Base-by-base conservation (phyloP, 2,329 filamentous ascomycete species). In the Alternaria viburni region DNA sequence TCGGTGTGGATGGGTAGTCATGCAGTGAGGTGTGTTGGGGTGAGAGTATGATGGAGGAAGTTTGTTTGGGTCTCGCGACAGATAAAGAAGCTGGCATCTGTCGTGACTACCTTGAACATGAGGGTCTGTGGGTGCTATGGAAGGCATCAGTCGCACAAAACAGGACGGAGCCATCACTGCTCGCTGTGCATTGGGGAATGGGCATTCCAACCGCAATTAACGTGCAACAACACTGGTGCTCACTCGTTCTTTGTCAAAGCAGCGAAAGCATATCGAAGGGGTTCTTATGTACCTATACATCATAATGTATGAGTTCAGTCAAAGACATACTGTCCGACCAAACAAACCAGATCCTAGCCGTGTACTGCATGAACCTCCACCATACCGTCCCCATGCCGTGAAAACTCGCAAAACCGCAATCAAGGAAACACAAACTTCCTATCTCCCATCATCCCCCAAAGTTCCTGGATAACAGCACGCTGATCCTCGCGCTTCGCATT, bases 401-500 rank as follows among this genome's bases (percentile, higher is more conserved):
- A 7, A 32, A 23, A 23, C 13, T 21, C 7, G 1, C 19, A 23
- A 23, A 52, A 8, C 15, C 5, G 36, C 19, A 44, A n/a, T 30
- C 19, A 51, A 26, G 41, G 57, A 15, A 19, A 79, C 3, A 72
- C 67, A 61, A 81, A 80, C 57, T 66, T 74, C 11, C 72, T 65
- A 3, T 77, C 72, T 0, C 74, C 77, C 78, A 81, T 80, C 15
- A 76, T 60, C 1, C 32, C 68, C 79, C 79, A 81, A 1, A 81
- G 52, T 64, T 79, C 74, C 65, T 75, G 61, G 1, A 80, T 76
- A 2, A 80, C 71, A 8, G 59, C 67, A 57, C 70, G 51, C 69
- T 79, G 78, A 46, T 77, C 75, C 13, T 69, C 69, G 2, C 62
- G 67, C 59, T 74, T 71, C 1, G 77, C 79, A 4, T 57, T 70